Conservation (phyloP, 2,329 filamentous ascomycete species). For the Botrytis sinoallii region DNA sequence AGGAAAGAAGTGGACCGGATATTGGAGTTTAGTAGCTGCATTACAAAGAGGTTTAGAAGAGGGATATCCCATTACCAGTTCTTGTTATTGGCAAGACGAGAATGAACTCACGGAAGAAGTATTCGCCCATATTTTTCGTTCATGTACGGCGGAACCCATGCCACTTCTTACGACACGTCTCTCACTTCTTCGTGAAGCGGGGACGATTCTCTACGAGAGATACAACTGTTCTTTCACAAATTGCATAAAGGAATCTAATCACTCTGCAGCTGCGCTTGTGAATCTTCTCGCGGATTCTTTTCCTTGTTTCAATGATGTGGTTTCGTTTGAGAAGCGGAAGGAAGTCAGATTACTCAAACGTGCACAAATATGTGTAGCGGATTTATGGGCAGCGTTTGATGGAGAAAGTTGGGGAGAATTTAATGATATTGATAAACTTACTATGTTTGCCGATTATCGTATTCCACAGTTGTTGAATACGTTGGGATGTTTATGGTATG, state of each 20-base stretch:
- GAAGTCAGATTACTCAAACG: conserved; percentile 84
- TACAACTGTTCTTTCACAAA: conserved; percentile 73
- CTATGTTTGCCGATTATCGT: conserved; percentile 98
- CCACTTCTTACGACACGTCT: conserved; percentile 78
- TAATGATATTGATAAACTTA: conserved; percentile 88
- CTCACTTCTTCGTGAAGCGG: conserved; percentile 77
- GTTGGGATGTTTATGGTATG: conserved; percentile 79
- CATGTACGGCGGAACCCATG: conserved; percentile 80
- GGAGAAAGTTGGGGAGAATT: conserved; percentile 78
- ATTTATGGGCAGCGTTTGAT: conserved; percentile 94
- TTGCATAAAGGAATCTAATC: conserved; percentile 69
- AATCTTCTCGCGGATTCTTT: conserved; percentile 83
- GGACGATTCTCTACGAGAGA: conserved; percentile 73
- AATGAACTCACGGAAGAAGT: conserved; percentile 72
- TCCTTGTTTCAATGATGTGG: conserved; percentile 80
- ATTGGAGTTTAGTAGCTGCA: conserved; percentile 88
- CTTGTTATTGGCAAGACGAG: conserved; percentile 80
- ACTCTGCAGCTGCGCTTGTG: conserved; percentile 80
- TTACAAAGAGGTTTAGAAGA: conserved; percentile 86
- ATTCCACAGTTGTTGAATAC: conserved; percentile 89
- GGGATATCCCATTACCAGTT: conserved; percentile 79
- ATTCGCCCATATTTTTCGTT: conserved; percentile 77
- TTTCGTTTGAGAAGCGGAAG: conserved; percentile 66
- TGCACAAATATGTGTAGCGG: conserved; percentile 92
- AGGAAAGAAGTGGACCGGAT: conserved; percentile 83